Evolutionary conservation across 495 filamentous ascomycete species (phyloP).

Genomic region (Talaromyces ruber): DNA sequence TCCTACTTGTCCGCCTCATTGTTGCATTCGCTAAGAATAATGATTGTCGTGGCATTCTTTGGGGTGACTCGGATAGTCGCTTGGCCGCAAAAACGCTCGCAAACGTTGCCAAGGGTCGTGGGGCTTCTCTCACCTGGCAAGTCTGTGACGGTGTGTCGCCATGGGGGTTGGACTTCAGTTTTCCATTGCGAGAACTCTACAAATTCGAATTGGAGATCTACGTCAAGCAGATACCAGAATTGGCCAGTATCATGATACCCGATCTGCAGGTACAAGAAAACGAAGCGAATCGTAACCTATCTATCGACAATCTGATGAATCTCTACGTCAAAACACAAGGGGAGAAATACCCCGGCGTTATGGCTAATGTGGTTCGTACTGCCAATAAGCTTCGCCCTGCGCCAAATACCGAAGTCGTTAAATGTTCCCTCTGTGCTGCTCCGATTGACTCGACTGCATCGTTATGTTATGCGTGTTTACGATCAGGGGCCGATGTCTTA

Average conservation of each 20-base stretch:
- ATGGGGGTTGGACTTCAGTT: conserved; percentile 52
- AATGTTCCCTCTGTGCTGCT: conserved; percentile 27
- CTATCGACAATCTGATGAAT: conserved; percentile 83
- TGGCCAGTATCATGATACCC: conserved; percentile 41
- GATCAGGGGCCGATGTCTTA: conserved; percentile 30
- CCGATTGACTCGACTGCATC: conserved; percentile 23
- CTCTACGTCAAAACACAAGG: conserved; percentile 87
- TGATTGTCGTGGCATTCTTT: conserved; percentile 61
- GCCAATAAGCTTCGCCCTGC: conserved; percentile 58
- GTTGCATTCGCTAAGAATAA: conserved; percentile 49
- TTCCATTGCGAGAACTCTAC: conserved; percentile 74
- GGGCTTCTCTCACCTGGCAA: conserved; percentile 72
- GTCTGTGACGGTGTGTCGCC: conserved; percentile 63
- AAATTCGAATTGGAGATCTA: conserved; percentile 68
- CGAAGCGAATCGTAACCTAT: conserved; percentile 49
- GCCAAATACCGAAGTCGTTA: not conserved
- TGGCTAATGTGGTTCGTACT: conserved; percentile 88
- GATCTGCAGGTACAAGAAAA: conserved; percentile 38
- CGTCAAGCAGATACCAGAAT: conserved; percentile 41
- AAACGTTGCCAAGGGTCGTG: conserved; percentile 85
- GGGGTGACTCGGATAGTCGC: conserved; percentile 79
- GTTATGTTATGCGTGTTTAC: conserved; percentile 53
- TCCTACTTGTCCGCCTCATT: conserved; percentile 63
- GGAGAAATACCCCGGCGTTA: conserved; percentile 79
- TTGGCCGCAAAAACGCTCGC: conserved; percentile 80